These are phyloP conservation scores for Exophiala lecanii-corni DNA, from an alignment of 2,329 filamentous ascomycete genomes.

Conservation along the genomic window DNA sequence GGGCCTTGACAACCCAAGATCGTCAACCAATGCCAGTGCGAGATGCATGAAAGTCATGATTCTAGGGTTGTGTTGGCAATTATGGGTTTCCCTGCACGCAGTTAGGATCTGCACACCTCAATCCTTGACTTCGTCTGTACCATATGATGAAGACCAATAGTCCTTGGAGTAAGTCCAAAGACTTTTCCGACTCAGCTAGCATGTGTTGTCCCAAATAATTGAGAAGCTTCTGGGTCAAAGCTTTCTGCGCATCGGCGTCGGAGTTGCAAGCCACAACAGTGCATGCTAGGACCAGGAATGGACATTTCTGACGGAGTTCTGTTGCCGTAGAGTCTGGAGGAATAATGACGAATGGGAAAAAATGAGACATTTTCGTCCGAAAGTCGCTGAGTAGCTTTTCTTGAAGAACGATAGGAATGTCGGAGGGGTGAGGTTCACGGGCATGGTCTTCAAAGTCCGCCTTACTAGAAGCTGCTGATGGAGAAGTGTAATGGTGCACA, in stretches of 20 bases:
- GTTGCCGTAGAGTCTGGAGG: conserved; percentile 17
- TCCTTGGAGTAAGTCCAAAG: conserved; percentile 38
- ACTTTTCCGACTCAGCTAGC: conserved; percentile 30
- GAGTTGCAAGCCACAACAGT: conserved; percentile 29
- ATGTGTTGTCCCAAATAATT: conserved; percentile 31
- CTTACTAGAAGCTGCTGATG: background rate
- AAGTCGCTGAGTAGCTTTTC: conserved; percentile 19
- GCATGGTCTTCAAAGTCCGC: background rate
- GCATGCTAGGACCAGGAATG: conserved; percentile 36
- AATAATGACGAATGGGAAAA: conserved; percentile 31
- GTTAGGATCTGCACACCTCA: background rate
- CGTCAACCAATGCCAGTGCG: conserved; percentile 34
- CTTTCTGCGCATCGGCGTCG: conserved; percentile 26
- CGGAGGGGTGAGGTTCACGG: background rate
- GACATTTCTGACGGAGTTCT: conserved; percentile 26
- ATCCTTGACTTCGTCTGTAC: conserved; percentile 21
- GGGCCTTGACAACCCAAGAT: conserved; percentile 30
- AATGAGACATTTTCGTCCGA: conserved; percentile 22
- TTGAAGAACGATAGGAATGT: conserved; percentile 11
- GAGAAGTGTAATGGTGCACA: background rate
- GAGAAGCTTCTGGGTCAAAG: conserved; percentile 30
- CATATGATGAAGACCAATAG: conserved; percentile 35
- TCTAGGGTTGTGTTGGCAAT: conserved; percentile 27
- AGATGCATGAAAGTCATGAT: conserved; percentile 34
- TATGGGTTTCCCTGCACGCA: background rate